Evolutionary conservation across 441 rosid species (phyloP).

Genomic region (Adansonia rubrostipa): DNA sequence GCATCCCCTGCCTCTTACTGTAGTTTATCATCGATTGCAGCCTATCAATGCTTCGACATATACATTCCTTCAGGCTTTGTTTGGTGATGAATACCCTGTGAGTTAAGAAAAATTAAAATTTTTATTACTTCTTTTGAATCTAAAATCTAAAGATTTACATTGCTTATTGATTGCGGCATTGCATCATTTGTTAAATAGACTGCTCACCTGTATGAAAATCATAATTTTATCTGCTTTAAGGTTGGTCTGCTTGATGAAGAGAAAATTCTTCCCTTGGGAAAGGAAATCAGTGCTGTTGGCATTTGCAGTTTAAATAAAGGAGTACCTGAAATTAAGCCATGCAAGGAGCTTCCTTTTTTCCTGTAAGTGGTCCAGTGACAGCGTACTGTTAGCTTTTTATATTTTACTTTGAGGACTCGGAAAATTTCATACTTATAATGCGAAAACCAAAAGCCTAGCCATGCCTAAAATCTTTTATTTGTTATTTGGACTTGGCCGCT

Average conservation of each 20-base stretch:
- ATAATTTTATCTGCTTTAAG: conserved; percentile 40
- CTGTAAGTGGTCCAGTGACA: conserved; percentile 56
- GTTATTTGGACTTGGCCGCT: not conserved
- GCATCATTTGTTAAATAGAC: conserved; percentile 16
- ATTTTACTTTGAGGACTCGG: conserved; percentile 4
- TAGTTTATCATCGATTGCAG: conserved; percentile 80
- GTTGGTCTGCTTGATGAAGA: conserved; percentile 90
- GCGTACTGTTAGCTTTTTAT: not conserved
- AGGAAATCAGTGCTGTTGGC: conserved; percentile 76
- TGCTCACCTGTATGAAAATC: conserved; percentile 23
- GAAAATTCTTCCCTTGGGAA: conserved; percentile 84
- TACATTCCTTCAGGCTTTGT: conserved; percentile 80
- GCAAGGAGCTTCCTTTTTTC: conserved; percentile 88
- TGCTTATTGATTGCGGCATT: not conserved
- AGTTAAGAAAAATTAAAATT: conserved; percentile 33
- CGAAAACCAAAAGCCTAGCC: not conserved
- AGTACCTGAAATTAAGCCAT: conserved; percentile 73
- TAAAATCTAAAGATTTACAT: not conserved
- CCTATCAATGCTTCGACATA: conserved; percentile 74
- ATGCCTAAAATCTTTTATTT: not conserved
- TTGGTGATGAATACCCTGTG: conserved; percentile 85
- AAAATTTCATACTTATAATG: not conserved
- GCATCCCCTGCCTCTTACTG: conserved; percentile 77
- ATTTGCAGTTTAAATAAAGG: conserved; percentile 58
- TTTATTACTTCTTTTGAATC: not conserved